Conservation (phyloP, 306 rosid genomes). For the Medicago arabica region DNA sequence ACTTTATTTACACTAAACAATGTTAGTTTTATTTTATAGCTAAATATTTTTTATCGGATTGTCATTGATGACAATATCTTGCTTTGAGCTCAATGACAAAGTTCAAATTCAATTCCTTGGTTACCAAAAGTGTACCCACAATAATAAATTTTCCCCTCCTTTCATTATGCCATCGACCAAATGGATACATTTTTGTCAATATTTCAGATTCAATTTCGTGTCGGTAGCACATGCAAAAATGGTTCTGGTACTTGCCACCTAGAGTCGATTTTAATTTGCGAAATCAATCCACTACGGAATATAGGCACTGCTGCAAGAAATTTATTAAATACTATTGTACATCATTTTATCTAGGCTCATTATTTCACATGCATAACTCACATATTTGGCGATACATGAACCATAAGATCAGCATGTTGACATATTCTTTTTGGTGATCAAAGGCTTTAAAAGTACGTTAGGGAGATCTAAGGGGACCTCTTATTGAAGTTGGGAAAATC, state of each 20-base stretch:
- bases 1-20: too few relatives aligned
- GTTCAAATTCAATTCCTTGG: slow-evolving; percentile 31
- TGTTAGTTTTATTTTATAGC: too few relatives aligned
- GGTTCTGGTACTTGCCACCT: not conserved
- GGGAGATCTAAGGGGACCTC: too few relatives aligned
- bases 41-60: too few relatives aligned
- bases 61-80: not conserved
- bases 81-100: slow-evolving; percentile 45
- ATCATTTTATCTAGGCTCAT: slow-evolving; percentile 40
- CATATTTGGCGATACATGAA: slow-evolving; percentile 34
- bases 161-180: not conserved
- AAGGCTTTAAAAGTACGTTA: too few relatives aligned
- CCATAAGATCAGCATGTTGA: slow-evolving; percentile 13
- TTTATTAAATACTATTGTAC: slow-evolving; percentile 34
- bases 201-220: slow-evolving; percentile 44
- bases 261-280: slow-evolving; percentile 42
- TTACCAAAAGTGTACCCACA: slow-evolving; percentile 43
- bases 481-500: too few relatives aligned
- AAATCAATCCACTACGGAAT: slow-evolving; percentile 15
- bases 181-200: slow-evolving; percentile 10
- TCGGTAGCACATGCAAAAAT: slow-evolving; percentile 49
- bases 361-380: slow-evolving; percentile 50
- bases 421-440: too few relatives aligned
- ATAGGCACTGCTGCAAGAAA: slow-evolving; percentile 34
- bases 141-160: slow-evolving; percentile 22